Evolutionary conservation across 2,329 filamentous ascomycete genomes (phyloP).

Genomic region (Fusarium liriodendri): DNA sequence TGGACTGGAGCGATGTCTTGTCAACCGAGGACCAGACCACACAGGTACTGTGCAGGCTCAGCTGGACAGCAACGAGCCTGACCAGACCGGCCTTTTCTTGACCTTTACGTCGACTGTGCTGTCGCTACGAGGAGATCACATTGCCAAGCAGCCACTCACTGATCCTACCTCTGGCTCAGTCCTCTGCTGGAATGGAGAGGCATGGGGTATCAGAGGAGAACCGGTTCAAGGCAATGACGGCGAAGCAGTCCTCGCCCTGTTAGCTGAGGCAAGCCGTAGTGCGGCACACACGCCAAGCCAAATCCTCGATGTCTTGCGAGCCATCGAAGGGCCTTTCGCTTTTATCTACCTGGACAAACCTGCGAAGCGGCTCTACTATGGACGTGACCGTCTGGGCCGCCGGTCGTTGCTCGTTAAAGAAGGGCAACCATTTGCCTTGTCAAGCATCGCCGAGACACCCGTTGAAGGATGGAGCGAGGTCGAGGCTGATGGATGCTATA

Average conservation of each 20-base stretch:
- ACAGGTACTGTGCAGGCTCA: constrained; percentile 55
- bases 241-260: constrained; percentile 70
- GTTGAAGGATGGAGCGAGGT: constrained; percentile 78
- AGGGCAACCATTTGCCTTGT: constrained; percentile 68
- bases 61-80: constrained; percentile 40
- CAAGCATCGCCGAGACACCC: constrained; percentile 73
- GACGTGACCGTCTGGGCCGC: constrained; percentile 87
- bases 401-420: constrained; percentile 78
- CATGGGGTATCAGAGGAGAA: constrained; percentile 77
- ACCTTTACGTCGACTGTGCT: constrained; percentile 86
- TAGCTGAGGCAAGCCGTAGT: constrained; percentile 59
- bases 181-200: constrained; percentile 98
- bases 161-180: constrained; percentile 68
- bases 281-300: constrained; percentile 32
- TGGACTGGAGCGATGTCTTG: constrained; percentile 58
- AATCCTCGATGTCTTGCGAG: constrained; percentile 65
- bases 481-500: constrained; percentile 84
- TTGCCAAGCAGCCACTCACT: constrained; percentile 79
- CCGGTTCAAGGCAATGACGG: constrained; percentile 83
- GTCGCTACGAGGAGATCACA: constrained; percentile 81
- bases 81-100: constrained; percentile 55
- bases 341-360: constrained; percentile 83
- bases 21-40: constrained; percentile 71
- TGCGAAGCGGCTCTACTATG: constrained; percentile 77
- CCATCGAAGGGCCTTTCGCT: constrained; percentile 85